Evolutionary conservation across 2,329 filamentous ascomycete genomes (phyloP).

Genomic region (Hymenotorrendiella dingleyae): DNA sequence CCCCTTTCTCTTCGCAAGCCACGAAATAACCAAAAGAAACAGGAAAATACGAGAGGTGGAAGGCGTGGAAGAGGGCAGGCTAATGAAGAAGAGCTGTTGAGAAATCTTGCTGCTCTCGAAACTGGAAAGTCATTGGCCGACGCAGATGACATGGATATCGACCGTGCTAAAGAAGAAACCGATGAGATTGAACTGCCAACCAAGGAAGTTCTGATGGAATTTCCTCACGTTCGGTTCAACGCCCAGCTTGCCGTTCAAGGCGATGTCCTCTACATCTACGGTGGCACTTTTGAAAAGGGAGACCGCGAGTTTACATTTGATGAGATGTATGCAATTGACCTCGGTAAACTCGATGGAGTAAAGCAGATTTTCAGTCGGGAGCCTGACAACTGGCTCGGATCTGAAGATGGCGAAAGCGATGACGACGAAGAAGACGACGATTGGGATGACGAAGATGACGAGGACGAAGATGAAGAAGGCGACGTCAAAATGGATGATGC

Average conservation of each 20-base stretch:
- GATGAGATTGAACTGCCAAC: slow-evolving; percentile 52
- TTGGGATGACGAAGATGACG: slow-evolving; percentile 43
- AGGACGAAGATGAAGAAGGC: slow-evolving; percentile 42
- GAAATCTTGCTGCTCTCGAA: slow-evolving; percentile 80
- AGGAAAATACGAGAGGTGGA: slow-evolving; percentile 49
- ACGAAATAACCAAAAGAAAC: slow-evolving; percentile 57
- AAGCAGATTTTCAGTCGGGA: slow-evolving; percentile 85
- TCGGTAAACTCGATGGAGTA: slow-evolving; percentile 92
- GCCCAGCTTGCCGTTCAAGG: slow-evolving; percentile 85
- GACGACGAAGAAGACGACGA: slow-evolving; percentile 45
- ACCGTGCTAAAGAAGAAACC: slow-evolving; percentile 42
- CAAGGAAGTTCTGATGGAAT: slow-evolving; percentile 67
- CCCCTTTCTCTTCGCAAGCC: slow-evolving; percentile 71
- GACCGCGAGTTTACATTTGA: slow-evolving; percentile 95
- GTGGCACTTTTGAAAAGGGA: slow-evolving; percentile 91
- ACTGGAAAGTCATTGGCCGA: slow-evolving; percentile 60
- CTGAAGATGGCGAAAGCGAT: slow-evolving; percentile 56
- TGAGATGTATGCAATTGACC: slow-evolving; percentile 85
- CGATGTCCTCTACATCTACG: slow-evolving; percentile 89
- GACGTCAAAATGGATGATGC: slow-evolving; percentile 33
- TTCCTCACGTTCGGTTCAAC: slow-evolving; percentile 88
- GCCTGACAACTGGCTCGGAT: slow-evolving; percentile 76
- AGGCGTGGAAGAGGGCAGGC: slow-evolving; percentile 74
- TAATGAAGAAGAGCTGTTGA: slow-evolving; percentile 83
- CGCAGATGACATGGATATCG: slow-evolving; percentile 43